Percentiles rank a stretch among this genome's conserved stretches.
Evolutionary conservation across 306 rosid species (phyloP).

Genomic region (Cyclanthera cordifolia): DNA sequence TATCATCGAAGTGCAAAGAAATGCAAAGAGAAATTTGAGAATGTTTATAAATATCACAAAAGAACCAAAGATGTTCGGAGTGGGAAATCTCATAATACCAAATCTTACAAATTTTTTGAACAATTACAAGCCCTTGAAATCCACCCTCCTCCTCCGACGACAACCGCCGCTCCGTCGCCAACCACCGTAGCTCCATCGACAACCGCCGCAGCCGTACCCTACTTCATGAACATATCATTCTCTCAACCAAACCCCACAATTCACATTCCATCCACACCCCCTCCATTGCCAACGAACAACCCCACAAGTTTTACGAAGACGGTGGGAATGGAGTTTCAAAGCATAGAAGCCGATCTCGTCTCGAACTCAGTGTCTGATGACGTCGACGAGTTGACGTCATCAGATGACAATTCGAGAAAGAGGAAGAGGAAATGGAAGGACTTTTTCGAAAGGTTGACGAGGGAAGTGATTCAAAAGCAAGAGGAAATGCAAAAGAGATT

Average conservation of each 20-base stretch:
- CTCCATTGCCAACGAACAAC: too few relatives aligned
- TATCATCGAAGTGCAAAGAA: constrained; percentile 73
- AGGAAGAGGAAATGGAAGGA: constrained; percentile 72
- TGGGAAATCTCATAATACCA: constrained; percentile 65
- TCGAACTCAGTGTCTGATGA: constrained; percentile 39
- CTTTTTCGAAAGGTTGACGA: constrained; percentile 46
- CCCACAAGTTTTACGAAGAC: too few relatives aligned
- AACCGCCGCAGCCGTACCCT: neutral
- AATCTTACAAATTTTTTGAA: constrained; percentile 57
- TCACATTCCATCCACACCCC: constrained; percentile 11
- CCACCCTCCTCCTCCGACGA: constrained; percentile 14
- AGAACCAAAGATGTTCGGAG: constrained; percentile 77
- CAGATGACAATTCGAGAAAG: constrained; percentile 41
- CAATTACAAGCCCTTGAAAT: constrained; percentile 68
- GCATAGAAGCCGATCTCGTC: constrained; percentile 21
- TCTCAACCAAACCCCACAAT: constrained; percentile 25
- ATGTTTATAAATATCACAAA: constrained; percentile 81
- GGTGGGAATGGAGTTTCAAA: constrained; percentile 13
- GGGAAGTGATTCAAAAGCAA: constrained; percentile 56
- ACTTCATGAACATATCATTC: constrained; percentile 7
- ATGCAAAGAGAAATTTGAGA: constrained; percentile 95
- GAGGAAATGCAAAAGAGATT: constrained; percentile 67
- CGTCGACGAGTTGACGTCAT: constrained; percentile 63
- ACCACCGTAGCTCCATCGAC: constrained; percentile 16
- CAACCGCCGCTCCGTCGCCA: neutral